Base-by-base conservation (phyloP, 140 eudicot genomes). In the Erigeron philadelphicus region DNA sequence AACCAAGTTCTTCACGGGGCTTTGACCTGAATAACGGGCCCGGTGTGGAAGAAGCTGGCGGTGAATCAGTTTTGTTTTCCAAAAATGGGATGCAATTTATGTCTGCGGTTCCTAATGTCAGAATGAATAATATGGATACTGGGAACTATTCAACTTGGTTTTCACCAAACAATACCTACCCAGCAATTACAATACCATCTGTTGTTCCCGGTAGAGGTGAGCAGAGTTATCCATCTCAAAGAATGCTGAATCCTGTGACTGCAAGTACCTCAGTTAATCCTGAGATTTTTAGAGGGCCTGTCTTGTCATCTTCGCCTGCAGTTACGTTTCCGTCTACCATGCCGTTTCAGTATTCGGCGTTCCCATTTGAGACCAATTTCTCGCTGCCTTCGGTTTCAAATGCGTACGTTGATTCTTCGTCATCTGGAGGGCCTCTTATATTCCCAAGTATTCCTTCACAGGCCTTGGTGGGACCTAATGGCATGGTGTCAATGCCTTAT, bases 1-100 rank as follows among this genome's bases (percentile, higher is more conserved):
- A 83, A 40, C 72, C 74, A 13, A 83, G 62, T 57, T 60, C 80
- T 18, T 77, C 79, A 46, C 80, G 92, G 74, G 90, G 67, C 67
- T 92, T 92, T 66, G 98, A 92, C 78, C 74, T 92, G 56, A 92
- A 61, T 42, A 35, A 88, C 49, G 96, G 96, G 21, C 96, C 98
- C 53, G 84, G 81, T 11, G 73, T 76, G 23, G 98, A 88, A 50
- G 98, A 92, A 11, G 57, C 63, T 1, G 72, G 76, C 13, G 79
- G 68, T 17, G 95, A 86, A 43, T 45, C 61, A 5, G 62, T 46
- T 21, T 71, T 84, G 0, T 76, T 69, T 60, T 50, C 72, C 43
- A 82, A 76, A 56, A 84, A 67, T 11, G 64, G 84, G 45, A 18
- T 83, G 63, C 80, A 81, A 47, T 59, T 76, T 54, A 68, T 78